Evolutionary conservation across 768 basidiomycete species (phyloP).

Genomic region (Leccinum longicurvipes): DNA sequence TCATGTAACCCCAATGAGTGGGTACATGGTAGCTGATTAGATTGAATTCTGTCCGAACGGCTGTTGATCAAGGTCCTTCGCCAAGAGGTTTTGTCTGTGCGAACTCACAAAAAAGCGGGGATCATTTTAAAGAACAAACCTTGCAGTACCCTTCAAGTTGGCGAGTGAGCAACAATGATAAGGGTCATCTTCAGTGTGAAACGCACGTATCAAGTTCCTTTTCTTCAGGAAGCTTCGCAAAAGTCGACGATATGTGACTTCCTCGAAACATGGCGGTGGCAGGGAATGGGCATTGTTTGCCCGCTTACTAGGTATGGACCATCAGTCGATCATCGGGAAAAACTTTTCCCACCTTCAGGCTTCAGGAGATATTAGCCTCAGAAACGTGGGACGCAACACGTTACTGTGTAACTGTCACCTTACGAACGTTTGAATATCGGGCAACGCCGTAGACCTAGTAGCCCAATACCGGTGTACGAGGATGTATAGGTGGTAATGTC

Average conservation of each 20-base stretch:
- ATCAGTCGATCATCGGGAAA: too few species aligned
- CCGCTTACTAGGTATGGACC: too few species aligned
- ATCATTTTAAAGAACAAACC: too few species aligned
- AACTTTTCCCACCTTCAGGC: background rate
- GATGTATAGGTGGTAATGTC: background rate
- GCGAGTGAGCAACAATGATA: background rate
- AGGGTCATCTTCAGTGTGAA: background rate
- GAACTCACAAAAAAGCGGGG: background rate
- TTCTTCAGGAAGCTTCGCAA: background rate
- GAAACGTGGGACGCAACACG: background rate
- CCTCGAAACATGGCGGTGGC: too few species aligned
- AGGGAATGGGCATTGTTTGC: too few species aligned
- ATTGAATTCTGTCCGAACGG: background rate
- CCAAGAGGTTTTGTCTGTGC: too few species aligned
- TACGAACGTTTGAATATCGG: background rate
- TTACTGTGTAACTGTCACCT: too few species aligned
- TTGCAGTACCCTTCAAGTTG: too few species aligned
- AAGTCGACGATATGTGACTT: background rate
- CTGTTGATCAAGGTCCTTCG: background rate
- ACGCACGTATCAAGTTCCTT: background rate
- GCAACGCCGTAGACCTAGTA: background rate
- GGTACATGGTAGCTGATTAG: background rate
- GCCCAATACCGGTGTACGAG: background rate
- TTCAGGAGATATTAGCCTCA: background rate
- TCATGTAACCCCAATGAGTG: slow-evolving; percentile 1